phyloP scores from a whole-genome alignment of 2,329 filamentous ascomycete genomes.

The Oidium heveae region DNA sequence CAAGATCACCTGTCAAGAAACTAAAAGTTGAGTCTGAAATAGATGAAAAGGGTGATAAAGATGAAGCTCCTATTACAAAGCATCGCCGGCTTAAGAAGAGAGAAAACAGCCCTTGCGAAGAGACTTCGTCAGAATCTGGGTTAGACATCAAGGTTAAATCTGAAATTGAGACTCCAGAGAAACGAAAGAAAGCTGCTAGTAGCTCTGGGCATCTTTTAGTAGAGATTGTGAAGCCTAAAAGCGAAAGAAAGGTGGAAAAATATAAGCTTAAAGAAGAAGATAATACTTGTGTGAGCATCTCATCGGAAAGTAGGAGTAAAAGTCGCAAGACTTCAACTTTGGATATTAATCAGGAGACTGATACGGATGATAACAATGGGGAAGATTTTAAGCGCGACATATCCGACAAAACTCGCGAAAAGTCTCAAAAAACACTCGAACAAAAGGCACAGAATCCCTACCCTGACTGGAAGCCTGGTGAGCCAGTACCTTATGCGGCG shows the following conservation, averaged over 20 bases:
- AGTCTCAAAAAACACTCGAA: constrained; percentile 53
- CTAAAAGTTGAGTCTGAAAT: constrained; percentile 17
- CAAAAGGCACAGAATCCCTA: constrained; percentile 53
- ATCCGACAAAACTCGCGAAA: constrained; percentile 51
- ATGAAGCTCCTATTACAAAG: constrained; percentile 36
- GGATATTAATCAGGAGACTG: background rate
- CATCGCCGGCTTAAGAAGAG: constrained; percentile 17
- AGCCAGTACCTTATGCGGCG: constrained; percentile 80
- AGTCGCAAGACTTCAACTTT: background rate
- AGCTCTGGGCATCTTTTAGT: too few relatives aligned
- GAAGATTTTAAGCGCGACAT: constrained; percentile 42
- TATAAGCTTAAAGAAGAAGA: background rate
- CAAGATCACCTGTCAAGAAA: constrained; percentile 10
- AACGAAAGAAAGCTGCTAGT: too few relatives aligned
- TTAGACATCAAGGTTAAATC: background rate
- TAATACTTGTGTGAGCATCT: background rate
- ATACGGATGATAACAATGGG: constrained; percentile 19
- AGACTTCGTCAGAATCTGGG: background rate
- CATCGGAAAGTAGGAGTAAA: background rate
- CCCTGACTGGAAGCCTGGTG: constrained; percentile 76
- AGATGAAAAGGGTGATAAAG: constrained; percentile 20
- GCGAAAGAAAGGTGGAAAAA: background rate
- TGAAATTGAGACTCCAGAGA: background rate
- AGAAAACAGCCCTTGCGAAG: background rate
- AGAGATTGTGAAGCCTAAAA: background rate